Percentiles rank a stretch among this genome's conserved stretches.
These are phyloP conservation scores for Solanum rostratum DNA, from an alignment of 257 asterid species.

Conservation along the genomic window DNA sequence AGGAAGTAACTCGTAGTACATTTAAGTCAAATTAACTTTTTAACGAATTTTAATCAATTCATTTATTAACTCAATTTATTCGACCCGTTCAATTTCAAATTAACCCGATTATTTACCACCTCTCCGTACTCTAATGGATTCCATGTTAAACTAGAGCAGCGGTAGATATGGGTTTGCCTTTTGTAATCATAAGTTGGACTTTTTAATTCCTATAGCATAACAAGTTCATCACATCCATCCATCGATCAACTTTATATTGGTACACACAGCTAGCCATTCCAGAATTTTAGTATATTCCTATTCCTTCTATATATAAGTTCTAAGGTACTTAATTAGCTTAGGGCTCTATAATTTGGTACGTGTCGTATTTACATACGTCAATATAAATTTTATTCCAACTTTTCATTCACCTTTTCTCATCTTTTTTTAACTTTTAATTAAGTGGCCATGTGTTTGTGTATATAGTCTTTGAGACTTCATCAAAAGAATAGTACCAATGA, in stretches of 20 bases:
- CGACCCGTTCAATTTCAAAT: not conserved
- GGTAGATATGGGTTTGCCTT: not conserved
- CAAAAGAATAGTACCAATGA: not conserved
- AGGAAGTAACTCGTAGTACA: too few species aligned
- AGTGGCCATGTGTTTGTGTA: not conserved
- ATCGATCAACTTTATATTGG: not conserved
- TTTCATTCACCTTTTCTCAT: not conserved
- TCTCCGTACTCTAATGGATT: too few species aligned
- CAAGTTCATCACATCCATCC: not conserved
- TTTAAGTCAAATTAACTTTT: too few species aligned
- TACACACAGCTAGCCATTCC: not conserved
- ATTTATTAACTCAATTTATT: not conserved
- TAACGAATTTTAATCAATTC: too few species aligned
- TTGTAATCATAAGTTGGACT: not conserved
- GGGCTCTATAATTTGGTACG: not conserved
- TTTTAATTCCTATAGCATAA: not conserved
- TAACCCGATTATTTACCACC: not conserved
- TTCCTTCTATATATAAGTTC: not conserved
- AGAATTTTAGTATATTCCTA: not conserved
- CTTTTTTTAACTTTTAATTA: not conserved
- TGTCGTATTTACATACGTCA: not conserved
- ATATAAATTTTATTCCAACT: not conserved
- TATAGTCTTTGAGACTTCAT: not conserved
- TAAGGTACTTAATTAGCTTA: not conserved
- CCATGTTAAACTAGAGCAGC: not conserved